phyloP scores from a whole-genome alignment of 805 yeast genomes.

The Pichia phayaonensis region DNA sequence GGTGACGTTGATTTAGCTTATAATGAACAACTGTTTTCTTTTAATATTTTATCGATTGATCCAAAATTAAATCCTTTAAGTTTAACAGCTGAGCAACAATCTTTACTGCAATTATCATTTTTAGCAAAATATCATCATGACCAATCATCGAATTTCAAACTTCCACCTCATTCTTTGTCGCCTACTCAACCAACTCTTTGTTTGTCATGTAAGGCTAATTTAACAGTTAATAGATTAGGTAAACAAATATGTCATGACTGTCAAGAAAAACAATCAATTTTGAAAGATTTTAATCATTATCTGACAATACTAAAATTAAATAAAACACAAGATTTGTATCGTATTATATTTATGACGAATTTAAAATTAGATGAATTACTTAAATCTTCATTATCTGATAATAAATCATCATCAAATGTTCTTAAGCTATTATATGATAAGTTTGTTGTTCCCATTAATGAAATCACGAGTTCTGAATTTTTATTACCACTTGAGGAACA shows the following conservation, averaged over 20 bases:
- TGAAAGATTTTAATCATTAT: conserved; percentile 20
- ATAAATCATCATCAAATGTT: conserved; percentile 18
- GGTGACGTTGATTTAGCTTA: conserved; percentile 12
- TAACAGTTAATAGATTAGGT: conserved; percentile 7
- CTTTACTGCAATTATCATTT: conserved; percentile 15
- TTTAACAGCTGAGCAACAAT: conserved; percentile 17
- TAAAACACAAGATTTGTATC: conserved; percentile 19
- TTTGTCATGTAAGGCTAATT: conserved; percentile 10
- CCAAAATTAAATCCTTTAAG: conserved; percentile 18
- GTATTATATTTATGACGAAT: conserved; percentile 19
- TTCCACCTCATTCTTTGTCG: conserved; percentile 9
- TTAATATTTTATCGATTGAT: conserved; percentile 18
- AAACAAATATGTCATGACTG: conserved; percentile 21
- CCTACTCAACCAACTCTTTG: conserved; percentile 13
- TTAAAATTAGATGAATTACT: conserved; percentile 16
- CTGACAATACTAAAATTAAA: conserved; percentile 21
- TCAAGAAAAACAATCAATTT: conserved; percentile 18
- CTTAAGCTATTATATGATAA: conserved; percentile 22
- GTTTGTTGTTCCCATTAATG: conserved; percentile 24
- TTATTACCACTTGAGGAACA: conserved; percentile 13
- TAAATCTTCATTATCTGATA: conserved; percentile 16
- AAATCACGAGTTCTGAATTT: conserved; percentile 25
- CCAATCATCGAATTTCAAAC: conserved; percentile 9
- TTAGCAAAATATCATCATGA: conserved; percentile 17
- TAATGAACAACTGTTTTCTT: conserved; percentile 15